Base-by-base conservation (phyloP, 768 basidiomycete genomes). In the Amanita jacksonii region DNA sequence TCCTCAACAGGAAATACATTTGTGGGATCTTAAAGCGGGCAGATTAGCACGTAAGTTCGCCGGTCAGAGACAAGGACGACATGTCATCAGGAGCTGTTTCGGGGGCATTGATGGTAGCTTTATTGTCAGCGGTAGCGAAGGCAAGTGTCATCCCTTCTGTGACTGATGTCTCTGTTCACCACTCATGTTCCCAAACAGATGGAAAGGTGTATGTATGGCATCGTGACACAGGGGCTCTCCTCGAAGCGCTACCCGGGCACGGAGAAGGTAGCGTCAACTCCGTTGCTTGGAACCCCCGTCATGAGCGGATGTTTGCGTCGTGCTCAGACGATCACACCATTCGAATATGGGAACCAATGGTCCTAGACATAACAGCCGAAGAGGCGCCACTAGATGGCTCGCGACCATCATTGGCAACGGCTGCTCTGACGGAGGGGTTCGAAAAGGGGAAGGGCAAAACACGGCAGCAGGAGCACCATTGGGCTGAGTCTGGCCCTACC, bases 201-300 rank as follows among this genome's bases (percentile, higher is more conserved):
- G 79, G 83, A 34, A 85, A 85, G 50, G 83, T 98, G 35, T 96
- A 97, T 65, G 77, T 97, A 27, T 99, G 94, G 93, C 88, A 97
- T 59, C 78, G 85, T 36, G 84, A 89, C 53, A 83, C 84, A 8
- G 85, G 84, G 2, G 67, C 72, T 2, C 70, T 93, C 34, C 70
- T 98, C n/a, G 90, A 96, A 60, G 73, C 81, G n/a, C 73, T 99
- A 2, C 60, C 75, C 3, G 96, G 96, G 0, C 94, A 98, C 54
- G 81, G 79, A n/a, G 67, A 67, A 46, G 92, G 91, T 31, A 86
- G 84, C 49, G 93, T 99, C 49, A 99, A 97, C 60, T 82, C 86
- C 10, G 93, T 98, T 12, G 85, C 92, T 27, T 99, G 96, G 96
- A 93, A 96, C 61, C 91, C 90, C 15, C 70, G 71, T 39, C 85